Conservation (phyloP, 1,284 basidiomycete genomes). For the Austropuccinia psidii region DNA sequence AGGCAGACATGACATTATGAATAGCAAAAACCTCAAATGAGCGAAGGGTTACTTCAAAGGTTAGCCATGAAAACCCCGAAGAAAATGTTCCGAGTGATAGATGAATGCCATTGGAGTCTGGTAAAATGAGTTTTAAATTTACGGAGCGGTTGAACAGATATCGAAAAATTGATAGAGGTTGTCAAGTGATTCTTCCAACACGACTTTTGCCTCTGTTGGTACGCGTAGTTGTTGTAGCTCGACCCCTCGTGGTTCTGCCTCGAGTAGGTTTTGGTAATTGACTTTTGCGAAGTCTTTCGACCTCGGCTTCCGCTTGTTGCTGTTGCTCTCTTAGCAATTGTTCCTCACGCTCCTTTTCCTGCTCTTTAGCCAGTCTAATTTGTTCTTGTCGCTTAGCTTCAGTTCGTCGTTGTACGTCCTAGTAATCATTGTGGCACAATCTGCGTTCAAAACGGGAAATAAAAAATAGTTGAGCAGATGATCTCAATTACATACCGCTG, state of each 20-base stretch:
- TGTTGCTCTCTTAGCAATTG: background rate
- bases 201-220: slow-evolving; percentile 26
- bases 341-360: slow-evolving; percentile 4
- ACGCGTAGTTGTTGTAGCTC: background rate
- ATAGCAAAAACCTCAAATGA: no score
- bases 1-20: no score
- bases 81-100: no score
- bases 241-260: background rate
- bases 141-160: no score
- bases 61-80: no score
- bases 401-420: slow-evolving; percentile 18
- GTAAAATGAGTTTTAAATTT: no score
- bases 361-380: background rate
- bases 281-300: slow-evolving; percentile 14
- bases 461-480: background rate
- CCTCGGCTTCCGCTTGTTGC: slow-evolving; percentile 11
- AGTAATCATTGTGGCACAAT: background rate
- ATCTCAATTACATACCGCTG: background rate
- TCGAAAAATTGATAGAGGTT: background rate
- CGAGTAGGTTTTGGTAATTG: slow-evolving; percentile 10
- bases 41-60: no score
- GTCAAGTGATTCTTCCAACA: slow-evolving; percentile 24
- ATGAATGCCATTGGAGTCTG: no score
- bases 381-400: background rate
- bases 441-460: no score